These are phyloP conservation scores for Gracilaria domingensis DNA, from an alignment of 23 red algal genomes.

Conservation along the genomic window DNA sequence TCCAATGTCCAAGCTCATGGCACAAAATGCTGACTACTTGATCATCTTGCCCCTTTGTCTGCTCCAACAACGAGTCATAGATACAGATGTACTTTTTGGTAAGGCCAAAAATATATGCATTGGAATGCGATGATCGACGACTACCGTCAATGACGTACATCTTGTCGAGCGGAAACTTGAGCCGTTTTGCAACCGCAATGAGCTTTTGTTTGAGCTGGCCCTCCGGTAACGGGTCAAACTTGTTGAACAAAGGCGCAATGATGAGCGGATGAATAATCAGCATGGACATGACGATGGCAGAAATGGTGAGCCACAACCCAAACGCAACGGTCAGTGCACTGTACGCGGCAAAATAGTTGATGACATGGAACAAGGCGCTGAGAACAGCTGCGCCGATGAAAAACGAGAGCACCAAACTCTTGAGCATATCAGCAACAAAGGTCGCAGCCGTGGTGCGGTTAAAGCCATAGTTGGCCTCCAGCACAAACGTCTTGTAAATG, in stretches of 20 bases:
- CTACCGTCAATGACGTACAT: conserved; percentile 94
- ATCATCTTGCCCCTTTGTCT: conserved; percentile 73
- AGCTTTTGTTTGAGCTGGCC: conserved; percentile 56
- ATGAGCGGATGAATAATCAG: conserved; percentile 66
- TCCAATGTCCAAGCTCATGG: conserved; percentile 90
- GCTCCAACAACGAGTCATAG: conserved; percentile 80
- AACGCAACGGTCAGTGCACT: conserved; percentile 49
- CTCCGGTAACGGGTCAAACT: conserved; percentile 77
- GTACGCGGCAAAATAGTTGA: conserved; percentile 46
- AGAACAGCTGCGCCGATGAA: conserved; percentile 63
- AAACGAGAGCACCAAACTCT: conserved; percentile 37
- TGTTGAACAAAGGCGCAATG: conserved; percentile 93
- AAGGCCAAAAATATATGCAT: conserved; percentile 87
- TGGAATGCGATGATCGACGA: conserved; percentile 76
- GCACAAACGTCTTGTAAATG: conserved; percentile 84
- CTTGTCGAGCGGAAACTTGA: conserved; percentile 88
- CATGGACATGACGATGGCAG: conserved; percentile 60
- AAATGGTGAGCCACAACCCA: conserved; percentile 69
- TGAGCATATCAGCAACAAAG: conserved; percentile 72
- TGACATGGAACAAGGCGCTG: conserved; percentile 50
- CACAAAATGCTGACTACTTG: conserved; percentile 74
- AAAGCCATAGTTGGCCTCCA: conserved; percentile 85
- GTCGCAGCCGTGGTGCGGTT: conserved; percentile 69
- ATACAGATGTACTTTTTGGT: conserved; percentile 86
- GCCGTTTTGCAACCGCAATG: conserved; percentile 28